Evolutionary conservation across 2,329 filamentous ascomycete species (phyloP).

Genomic region (Phialemoniopsis sp.): DNA sequence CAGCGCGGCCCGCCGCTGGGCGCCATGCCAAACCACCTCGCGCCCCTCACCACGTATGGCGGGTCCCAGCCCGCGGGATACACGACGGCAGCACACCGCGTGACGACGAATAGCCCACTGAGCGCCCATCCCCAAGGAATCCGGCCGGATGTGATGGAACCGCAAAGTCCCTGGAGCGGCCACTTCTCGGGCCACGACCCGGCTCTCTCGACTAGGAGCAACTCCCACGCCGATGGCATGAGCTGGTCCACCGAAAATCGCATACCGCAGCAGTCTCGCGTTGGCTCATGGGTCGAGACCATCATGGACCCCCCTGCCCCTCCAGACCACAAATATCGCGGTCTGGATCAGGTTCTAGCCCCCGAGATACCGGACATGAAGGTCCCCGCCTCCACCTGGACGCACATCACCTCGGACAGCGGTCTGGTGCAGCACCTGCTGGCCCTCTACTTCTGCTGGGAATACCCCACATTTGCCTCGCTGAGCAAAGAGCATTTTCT

Average conservation of each 20-base stretch:
- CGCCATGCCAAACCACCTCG: conserved; percentile 17
- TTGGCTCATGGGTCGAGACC: conserved; percentile 46
- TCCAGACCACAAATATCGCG: conserved; percentile 27
- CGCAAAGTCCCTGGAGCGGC: conserved; percentile 39
- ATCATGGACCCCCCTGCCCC: conserved; percentile 22
- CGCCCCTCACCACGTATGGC: conserved; percentile 22
- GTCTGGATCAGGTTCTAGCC: conserved; percentile 43
- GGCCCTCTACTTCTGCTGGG: conserved; percentile 69
- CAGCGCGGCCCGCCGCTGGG: conserved; percentile 19
- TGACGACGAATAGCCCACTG: conserved; percentile 21
- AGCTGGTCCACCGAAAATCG: conserved; percentile 37
- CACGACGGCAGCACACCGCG: conserved; percentile 23
- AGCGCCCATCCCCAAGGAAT: conserved; percentile 19
- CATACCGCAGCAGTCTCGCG: conserved; percentile 36
- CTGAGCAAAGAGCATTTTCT: conserved; percentile 70
- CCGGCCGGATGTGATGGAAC: conserved; percentile 31
- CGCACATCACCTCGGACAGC: conserved; percentile 52
- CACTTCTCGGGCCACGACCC: conserved; percentile 42
- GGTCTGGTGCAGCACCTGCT: conserved; percentile 60
- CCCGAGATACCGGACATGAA: conserved; percentile 39
- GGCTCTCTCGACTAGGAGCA: conserved; percentile 38
- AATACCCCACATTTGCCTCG: conserved; percentile 71
- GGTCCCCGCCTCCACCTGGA: conserved; percentile 49
- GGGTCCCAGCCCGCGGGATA: conserved; percentile 19
- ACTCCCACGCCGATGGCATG: conserved; percentile 41